These are phyloP conservation scores for Globisporangium orthogonon DNA, from an alignment of 352 stramenopile species.

Conservation along the genomic window DNA sequence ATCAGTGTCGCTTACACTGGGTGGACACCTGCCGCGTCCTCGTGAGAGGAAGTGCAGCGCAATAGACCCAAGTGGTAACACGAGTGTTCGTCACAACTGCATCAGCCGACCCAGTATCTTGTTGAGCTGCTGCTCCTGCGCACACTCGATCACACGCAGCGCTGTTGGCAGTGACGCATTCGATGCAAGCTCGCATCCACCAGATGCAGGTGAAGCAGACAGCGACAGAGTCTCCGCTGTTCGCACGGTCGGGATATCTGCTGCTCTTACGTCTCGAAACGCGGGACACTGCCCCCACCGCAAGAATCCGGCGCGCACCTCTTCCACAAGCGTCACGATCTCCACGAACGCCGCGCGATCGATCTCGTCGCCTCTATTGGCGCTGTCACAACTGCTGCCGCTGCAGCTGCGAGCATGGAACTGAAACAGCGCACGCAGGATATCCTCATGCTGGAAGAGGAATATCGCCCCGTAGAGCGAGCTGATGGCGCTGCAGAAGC, in stretches of 20 bases:
- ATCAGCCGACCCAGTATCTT: conserved; percentile 20
- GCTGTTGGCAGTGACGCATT: neutral
- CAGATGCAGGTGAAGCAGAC: neutral
- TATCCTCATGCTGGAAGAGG: conserved; percentile 39
- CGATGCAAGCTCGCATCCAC: too few species aligned
- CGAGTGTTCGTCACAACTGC: too few species aligned
- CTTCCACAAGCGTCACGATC: conserved; percentile 53
- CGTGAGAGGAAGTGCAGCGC: too few species aligned
- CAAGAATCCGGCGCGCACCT: conserved; percentile 33
- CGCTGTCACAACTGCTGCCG: neutral
- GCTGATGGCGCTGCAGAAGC: conserved; percentile 44
- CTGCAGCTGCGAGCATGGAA: conserved; percentile 14
- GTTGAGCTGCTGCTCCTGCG: conserved; percentile 36
- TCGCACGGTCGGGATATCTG: neutral
- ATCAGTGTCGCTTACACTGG: too few species aligned
- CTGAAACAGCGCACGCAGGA: conserved; percentile 33
- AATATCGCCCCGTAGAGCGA: conserved; percentile 47
- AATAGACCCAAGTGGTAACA: too few species aligned
- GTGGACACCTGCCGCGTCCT: too few species aligned
- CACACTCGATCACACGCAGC: conserved; percentile 33
- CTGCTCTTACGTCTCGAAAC: conserved; percentile 6
- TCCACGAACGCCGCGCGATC: conserved; percentile 41
- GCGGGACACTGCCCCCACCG: conserved; percentile 41
- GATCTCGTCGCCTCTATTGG: conserved; percentile 21
- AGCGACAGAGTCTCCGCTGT: neutral